Conservation (phyloP, 2,329 filamentous ascomycete genomes). For the Fusarium transvaalense region DNA sequence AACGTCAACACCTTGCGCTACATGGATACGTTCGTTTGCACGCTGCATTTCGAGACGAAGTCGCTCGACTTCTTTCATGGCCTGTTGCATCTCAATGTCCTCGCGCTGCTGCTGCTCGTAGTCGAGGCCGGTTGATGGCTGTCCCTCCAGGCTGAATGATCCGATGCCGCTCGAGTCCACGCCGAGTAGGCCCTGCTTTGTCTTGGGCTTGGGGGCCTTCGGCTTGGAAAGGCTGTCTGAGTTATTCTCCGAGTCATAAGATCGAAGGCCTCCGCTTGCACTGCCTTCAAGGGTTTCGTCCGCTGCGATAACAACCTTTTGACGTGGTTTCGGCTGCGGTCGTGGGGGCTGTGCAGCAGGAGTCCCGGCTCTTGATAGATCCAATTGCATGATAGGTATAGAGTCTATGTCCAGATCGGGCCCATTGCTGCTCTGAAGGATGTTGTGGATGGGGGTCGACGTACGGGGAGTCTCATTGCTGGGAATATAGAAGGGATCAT, state of each 20-base stretch:
- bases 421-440: conserved; percentile 78
- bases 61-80: conserved; percentile 89
- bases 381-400: conserved; percentile 95
- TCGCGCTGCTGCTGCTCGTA: conserved; percentile 78
- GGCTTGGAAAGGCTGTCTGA: conserved; percentile 63
- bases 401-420: conserved; percentile 90
- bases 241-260: conserved; percentile 68
- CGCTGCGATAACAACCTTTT: conserved; percentile 74
- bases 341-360: conserved; percentile 51
- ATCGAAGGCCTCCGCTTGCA: conserved; percentile 60
- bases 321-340: conserved; percentile 60
- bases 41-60: conserved; percentile 90
- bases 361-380: conserved; percentile 70
- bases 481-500: conserved; percentile 95
- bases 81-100: conserved; percentile 88
- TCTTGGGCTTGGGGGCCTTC: conserved; percentile 65
- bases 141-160: conserved; percentile 73
- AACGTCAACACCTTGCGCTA: conserved; percentile 74
- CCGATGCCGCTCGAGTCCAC: conserved; percentile 89
- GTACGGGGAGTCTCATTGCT: conserved; percentile 68
- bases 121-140: conserved; percentile 60
- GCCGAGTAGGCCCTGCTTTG: conserved; percentile 77
- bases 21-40: conserved; percentile 79
- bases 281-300: conserved; percentile 78
- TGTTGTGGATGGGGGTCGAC: conserved; percentile 83